Percentiles rank a stretch among this genome's conserved stretches.
These are phyloP conservation scores for Neurospora sp. DNA, from an alignment of 495 filamentous ascomycete genomes.

Conservation along the genomic window DNA sequence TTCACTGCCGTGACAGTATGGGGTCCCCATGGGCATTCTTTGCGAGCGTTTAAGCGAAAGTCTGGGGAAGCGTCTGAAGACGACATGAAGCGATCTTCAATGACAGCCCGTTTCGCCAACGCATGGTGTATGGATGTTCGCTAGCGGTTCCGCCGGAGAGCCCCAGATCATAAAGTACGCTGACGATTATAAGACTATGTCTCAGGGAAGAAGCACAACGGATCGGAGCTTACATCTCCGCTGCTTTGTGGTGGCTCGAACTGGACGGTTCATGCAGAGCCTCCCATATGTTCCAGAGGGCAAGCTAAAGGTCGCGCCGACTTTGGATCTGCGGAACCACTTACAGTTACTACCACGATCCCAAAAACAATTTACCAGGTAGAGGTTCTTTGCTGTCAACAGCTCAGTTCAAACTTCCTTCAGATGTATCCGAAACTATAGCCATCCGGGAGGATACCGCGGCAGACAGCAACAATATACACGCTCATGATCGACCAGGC, in stretches of 20 bases:
- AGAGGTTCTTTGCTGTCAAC: not conserved
- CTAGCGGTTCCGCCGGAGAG: not conserved
- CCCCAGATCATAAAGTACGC: not conserved
- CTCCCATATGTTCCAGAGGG: not conserved
- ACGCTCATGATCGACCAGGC: not conserved
- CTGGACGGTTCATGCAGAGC: not conserved
- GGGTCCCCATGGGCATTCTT: not conserved
- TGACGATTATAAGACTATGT: not conserved
- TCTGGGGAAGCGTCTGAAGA: not conserved
- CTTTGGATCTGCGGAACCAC: not conserved
- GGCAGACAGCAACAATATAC: not conserved
- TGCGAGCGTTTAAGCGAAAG: not conserved
- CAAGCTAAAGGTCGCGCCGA: not conserved
- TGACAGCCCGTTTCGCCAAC: not conserved
- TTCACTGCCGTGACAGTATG: conserved; percentile 9
- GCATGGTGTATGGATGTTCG: not conserved
- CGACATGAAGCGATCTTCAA: not conserved
- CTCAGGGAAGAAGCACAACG: not conserved
- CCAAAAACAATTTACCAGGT: not conserved
- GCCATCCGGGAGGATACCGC: not conserved
- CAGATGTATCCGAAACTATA: not conserved
- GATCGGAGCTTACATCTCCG: not conserved
- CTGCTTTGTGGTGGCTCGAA: not conserved
- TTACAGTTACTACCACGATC: not conserved
- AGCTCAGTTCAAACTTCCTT: not conserved